These are phyloP conservation scores for Xylaria arbuscula DNA, from an alignment of 2,329 filamentous ascomycete species.

Conservation along the genomic window DNA sequence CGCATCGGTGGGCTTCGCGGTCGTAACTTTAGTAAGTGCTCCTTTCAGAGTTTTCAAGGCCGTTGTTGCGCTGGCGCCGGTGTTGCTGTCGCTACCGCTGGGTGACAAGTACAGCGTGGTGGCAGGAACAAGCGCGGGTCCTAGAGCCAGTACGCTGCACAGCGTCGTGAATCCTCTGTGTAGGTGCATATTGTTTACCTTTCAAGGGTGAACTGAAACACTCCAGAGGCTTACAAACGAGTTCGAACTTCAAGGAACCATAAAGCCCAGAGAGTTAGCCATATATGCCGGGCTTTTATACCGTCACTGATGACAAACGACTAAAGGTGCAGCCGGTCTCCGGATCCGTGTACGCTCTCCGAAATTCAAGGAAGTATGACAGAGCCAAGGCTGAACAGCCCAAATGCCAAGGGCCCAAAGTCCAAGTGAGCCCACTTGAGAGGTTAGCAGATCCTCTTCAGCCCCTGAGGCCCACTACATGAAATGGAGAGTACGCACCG, in stretches of 20 bases:
- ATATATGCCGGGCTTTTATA: not conserved
- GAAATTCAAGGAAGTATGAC: not conserved
- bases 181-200: constrained; percentile 24
- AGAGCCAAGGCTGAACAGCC: not conserved
- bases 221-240: not conserved
- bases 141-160: constrained; percentile 17
- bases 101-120: constrained; percentile 37
- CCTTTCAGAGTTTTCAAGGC: constrained; percentile 34
- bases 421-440: not conserved
- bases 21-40: constrained; percentile 25
- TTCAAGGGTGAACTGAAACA: not conserved
- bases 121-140: constrained; percentile 23
- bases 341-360: constrained; percentile 11
- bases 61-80: constrained; percentile 17
- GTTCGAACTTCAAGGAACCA: not conserved
- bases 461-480: not conserved
- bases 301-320: not conserved
- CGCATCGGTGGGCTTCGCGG: constrained; percentile 27
- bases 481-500: not conserved
- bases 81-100: constrained; percentile 35
- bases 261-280: not conserved
- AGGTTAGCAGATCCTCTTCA: not conserved
- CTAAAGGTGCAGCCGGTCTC: not conserved
- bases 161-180: constrained; percentile 11
- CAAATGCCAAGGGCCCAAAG: constrained; percentile 10